Evolutionary conservation across 208 protist species (phyloP), one percentile per base, ranked within the genome.

Genomic region (Histomonas meleagridis): DNA sequence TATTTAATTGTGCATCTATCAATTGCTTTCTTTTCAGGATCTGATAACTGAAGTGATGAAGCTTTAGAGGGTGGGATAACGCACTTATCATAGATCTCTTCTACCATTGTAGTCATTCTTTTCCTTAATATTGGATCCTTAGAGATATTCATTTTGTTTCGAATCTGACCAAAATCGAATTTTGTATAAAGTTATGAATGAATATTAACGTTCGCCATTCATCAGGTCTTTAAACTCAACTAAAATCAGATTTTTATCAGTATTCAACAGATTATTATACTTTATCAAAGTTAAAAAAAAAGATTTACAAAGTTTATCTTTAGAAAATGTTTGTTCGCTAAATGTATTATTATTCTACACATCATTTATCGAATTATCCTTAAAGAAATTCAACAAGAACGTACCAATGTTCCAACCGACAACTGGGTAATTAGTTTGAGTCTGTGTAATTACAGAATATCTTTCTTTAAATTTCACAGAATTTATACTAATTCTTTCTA

Each of bases 11-110:
- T 46, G 18, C 43, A 86, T 51, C 76, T 51, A 16, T 86, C 76
- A 86, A 86, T 86, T 38, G 76, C 76, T 49, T 86, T 86, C 38
- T 49, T 86, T 38, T 86, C 76, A 46, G 76, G 40, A 49, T 55
- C 46, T 32, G 76, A 57, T 38, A 86, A 35, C 26, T 86, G 40
- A 7, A 48, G 4, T 28, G 76, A 43, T 12, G 18, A 18, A 0
- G 76, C 76, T 55, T 86, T 86, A 32, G 76, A 43, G 2, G 46
- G 40, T 32, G 76, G 46, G 55, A 86, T 86, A 32, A 86, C 76
- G 18, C 40, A 43, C 18, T 86, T 86, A 55, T 86, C 76, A 46
- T 51, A 86, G 18, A 86, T 86, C 55, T 86, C 76, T 49, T 51
- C 46, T 32, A 48, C 38, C 76, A 86, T 86, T 86, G 18, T 51